These are phyloP conservation scores for Tephrocybe sp. DNA, from an alignment of 768 basidiomycete species.

Conservation along the genomic window DNA sequence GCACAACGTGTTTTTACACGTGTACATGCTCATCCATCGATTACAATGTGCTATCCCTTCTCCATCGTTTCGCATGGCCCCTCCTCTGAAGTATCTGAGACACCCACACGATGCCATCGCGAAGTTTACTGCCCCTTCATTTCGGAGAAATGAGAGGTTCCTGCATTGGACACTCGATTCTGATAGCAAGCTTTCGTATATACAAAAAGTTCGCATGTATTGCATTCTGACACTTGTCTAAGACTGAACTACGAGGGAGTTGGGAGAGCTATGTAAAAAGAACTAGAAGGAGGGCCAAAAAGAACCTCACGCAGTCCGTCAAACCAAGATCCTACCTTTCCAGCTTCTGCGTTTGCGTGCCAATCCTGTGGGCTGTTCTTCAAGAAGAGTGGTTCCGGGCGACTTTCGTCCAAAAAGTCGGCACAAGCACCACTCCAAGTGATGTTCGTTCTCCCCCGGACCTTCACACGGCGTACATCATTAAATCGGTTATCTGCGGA, in stretches of 20 bases:
- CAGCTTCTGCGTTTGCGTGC: conserved; percentile 9
- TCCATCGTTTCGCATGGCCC: conserved; percentile 2
- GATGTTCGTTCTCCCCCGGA: conserved; percentile 1
- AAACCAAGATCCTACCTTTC: conserved; percentile 17
- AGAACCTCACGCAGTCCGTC: conserved; percentile 6
- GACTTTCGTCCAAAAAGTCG: conserved; percentile 12
- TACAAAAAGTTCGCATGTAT: conserved; percentile 11
- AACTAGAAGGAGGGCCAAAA: conserved; percentile 8
- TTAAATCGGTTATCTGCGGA: conserved; percentile 14
- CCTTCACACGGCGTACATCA: conserved; percentile 16
- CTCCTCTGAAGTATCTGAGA: conserved; percentile 7
- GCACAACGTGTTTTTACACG: conserved; percentile 26
- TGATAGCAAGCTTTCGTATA: conserved; percentile 2
- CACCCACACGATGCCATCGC: conserved; percentile 10
- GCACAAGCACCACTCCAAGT: conserved; percentile 12
- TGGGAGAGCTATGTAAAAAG: conserved; percentile 6
- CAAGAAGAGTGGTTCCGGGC: conserved; percentile 14
- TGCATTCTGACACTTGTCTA: conserved; percentile 14
- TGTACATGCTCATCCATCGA: conserved; percentile 25
- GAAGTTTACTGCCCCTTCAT: conserved; percentile 8
- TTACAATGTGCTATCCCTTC: conserved; percentile 14
- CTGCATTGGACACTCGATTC: background rate
- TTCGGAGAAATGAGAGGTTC: conserved; percentile 10
- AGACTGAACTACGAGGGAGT: conserved; percentile 12
- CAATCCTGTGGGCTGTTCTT: conserved; percentile 13